These are phyloP conservation scores for Clavispora phyllophila DNA, from an alignment of 805 yeast species.

Conservation along the genomic window DNA sequence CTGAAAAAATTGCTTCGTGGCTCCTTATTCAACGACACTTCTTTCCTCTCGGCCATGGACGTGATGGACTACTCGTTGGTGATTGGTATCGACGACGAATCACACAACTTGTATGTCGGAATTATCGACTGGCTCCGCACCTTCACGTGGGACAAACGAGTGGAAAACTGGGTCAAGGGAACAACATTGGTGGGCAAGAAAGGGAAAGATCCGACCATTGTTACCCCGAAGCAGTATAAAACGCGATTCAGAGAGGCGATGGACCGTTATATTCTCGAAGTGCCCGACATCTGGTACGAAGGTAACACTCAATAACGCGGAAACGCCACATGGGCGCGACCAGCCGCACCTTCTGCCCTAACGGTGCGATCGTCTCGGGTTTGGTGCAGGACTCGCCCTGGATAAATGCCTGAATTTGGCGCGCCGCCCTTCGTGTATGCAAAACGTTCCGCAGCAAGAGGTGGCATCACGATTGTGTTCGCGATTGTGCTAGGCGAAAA, in stretches of 20 bases:
- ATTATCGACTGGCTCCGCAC: slow-evolving; percentile 92
- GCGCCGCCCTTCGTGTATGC: background rate
- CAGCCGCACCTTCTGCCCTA: background rate
- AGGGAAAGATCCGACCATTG: slow-evolving; percentile 92
- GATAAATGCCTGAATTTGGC: background rate
- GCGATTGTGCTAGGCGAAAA: background rate
- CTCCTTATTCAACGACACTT: slow-evolving; percentile 90
- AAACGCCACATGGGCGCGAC: background rate
- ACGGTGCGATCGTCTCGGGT: too few relatives aligned
- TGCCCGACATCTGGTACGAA: slow-evolving; percentile 69
- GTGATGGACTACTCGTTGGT: slow-evolving; percentile 98
- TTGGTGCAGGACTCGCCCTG: too few relatives aligned
- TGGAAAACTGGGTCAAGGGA: slow-evolving; percentile 98
- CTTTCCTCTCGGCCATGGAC: slow-evolving; percentile 92
- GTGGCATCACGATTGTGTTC: background rate
- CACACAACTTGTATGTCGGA: slow-evolving; percentile 78
- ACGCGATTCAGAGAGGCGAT: slow-evolving; percentile 94
- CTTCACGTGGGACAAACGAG: slow-evolving; percentile 97
- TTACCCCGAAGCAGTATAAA: slow-evolving; percentile 94
- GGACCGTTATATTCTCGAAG: slow-evolving; percentile 93
- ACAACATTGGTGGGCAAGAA: slow-evolving; percentile 79
- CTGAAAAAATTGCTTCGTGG: slow-evolving; percentile 82
- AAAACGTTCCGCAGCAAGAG: background rate
- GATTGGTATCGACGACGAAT: slow-evolving; percentile 74
- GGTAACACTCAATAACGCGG: slow-evolving; percentile 13